Evolutionary conservation across 345 rosid genomes (phyloP).

Genomic region (Linum tenue): DNA sequence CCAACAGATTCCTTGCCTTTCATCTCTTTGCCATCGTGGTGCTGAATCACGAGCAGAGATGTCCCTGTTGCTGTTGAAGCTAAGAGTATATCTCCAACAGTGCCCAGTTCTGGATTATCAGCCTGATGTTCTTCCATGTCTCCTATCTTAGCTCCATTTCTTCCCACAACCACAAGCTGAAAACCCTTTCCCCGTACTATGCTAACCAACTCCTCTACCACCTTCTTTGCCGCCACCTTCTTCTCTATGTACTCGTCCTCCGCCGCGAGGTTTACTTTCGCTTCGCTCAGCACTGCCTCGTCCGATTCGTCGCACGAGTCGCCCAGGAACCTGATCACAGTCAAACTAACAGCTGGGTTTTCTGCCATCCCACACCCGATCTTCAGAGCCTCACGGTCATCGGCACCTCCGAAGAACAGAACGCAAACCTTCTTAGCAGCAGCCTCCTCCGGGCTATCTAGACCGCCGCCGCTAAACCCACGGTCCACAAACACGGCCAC

Average conservation of each 20-base stretch:
- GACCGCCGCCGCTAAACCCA: constrained; percentile 12
- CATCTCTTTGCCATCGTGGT: background rate
- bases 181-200: constrained; percentile 11
- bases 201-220: constrained; percentile 5
- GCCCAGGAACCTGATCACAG: constrained; percentile 13
- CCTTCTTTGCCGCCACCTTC: constrained; percentile 3
- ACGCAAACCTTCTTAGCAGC: constrained; percentile 1
- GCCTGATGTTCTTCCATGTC: background rate
- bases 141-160: constrained; percentile 9
- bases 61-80: background rate
- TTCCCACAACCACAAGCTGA: constrained; percentile 21
- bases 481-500: constrained; percentile 34
- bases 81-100: background rate
- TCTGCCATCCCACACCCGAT: constrained; percentile 22
- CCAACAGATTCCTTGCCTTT: background rate
- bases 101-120: background rate
- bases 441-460: background rate
- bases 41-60: background rate
- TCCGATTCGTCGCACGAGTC: background rate
- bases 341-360: constrained; percentile 3
- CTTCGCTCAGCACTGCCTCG: constrained; percentile 3
- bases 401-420: constrained; percentile 25
- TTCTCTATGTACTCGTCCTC: constrained; percentile 18
- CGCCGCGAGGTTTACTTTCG: constrained; percentile 11
- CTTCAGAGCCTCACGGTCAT: constrained; percentile 26